Evolutionary conservation across 75 land plant species (phyloP), one percentile per base, ranked within the genome.

Genomic region (Sequoia sempervirens): DNA sequence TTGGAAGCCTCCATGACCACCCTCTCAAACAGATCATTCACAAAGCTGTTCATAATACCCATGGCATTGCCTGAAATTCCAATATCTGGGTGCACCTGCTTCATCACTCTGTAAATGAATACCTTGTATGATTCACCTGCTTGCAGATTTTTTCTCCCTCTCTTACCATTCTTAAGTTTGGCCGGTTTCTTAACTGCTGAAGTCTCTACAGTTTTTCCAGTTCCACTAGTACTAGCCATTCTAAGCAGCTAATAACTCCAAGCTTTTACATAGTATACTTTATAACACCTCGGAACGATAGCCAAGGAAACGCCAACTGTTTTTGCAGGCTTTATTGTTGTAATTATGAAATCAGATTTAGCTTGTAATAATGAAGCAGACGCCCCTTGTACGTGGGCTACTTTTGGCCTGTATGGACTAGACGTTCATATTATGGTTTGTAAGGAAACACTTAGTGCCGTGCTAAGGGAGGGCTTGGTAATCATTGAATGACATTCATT

Each of bases 1-100:
- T 69, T 69, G 23, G 89, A 84, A 11, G 95, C 95, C 88, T 95
- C 96, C 40, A 72, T 82, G 43, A 93, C 92, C 2, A 95, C 56
- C 87, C 92, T 89, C 91, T 95, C 94, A 82, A 95, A 93, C 85
- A 93, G 93, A 80, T 95, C 97, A 53, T 76, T 85, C 89, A 95
- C 89, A 58, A 88, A 88, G 75, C 84, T 84, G 85, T 93, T 91
- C 85, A 95, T 58, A 20, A 93, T 86, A 26, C 87, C 84, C 95
- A 93, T 95, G 41, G 97, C 93, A 88, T 87, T 88, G n/a, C 84
- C 61, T 79, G 97, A 93, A 14, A 92, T 85, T 40, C 93, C 91
- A 61, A 91, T 52, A 30, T 84, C 95, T 11, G 94, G 97, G 45
- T 95, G 97, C 54, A 95, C 94, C 81, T 95, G 93, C 84, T 91